These are phyloP conservation scores for Trebouxia gelatinosa DNA, from an alignment of 163 green algal species.

Conservation along the genomic window DNA sequence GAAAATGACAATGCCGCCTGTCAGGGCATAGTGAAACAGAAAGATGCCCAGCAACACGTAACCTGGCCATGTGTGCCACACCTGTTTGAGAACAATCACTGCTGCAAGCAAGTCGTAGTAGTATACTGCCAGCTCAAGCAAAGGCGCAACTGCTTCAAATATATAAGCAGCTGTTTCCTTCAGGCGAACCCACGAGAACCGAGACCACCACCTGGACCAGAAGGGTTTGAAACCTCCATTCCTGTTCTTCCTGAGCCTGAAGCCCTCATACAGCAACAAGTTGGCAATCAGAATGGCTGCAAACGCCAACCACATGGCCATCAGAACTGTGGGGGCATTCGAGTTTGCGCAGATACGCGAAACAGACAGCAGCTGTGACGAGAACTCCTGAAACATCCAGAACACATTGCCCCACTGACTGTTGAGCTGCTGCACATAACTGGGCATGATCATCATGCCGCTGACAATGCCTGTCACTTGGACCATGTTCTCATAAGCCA, in stretches of 20 bases:
- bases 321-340: too few species aligned
- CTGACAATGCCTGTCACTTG: too few species aligned
- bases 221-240: too few species aligned
- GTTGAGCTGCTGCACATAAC: too few species aligned
- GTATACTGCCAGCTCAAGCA: neutral
- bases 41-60: neutral
- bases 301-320: constrained; percentile 13
- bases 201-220: too few species aligned
- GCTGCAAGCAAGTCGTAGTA: constrained; percentile 11
- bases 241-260: neutral
- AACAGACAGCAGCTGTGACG: too few species aligned
- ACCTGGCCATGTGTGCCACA: neutral
- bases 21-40: neutral
- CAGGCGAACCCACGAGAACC: too few species aligned
- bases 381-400: too few species aligned
- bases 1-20: constrained; percentile 1
- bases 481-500: too few species aligned
- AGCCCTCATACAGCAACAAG: neutral
- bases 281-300: neutral
- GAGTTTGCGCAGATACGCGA: too few species aligned
- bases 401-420: too few species aligned
- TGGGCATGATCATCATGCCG: too few species aligned
- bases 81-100: constrained; percentile 1
- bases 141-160: neutral
- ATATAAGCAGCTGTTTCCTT: neutral